phyloP scores from a whole-genome alignment of 495 filamentous ascomycete genomes.

The Penicillium odoratum region DNA sequence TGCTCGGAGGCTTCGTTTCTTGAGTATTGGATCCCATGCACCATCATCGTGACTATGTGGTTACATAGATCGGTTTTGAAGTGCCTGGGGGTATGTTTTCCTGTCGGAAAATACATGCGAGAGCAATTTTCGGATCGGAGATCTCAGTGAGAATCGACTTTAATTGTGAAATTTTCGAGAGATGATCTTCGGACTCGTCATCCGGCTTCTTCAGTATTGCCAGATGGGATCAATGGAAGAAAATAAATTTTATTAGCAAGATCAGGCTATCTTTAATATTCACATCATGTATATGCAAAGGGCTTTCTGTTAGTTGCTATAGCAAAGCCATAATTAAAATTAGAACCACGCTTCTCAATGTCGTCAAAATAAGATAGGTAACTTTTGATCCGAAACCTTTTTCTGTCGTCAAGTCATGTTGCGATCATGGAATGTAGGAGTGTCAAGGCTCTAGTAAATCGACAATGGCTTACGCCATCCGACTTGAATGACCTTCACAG shows the following conservation, averaged over 20 bases:
- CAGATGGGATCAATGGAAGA: not conserved
- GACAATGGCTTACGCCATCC: slow-evolving; percentile 59
- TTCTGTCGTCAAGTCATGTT: slow-evolving; percentile 18
- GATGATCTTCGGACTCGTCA: not conserved
- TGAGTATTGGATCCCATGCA: slow-evolving; percentile 3
- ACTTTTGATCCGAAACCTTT: not conserved
- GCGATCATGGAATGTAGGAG: not conserved
- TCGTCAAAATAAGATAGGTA: not conserved
- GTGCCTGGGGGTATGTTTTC: slow-evolving; percentile 1
- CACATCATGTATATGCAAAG: not conserved
- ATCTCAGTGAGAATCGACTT: not conserved
- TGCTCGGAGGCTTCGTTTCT: slow-evolving; percentile 11
- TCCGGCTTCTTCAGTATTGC: not conserved
- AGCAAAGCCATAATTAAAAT: not conserved
- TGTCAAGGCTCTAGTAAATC: slow-evolving; percentile 31
- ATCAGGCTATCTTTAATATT: not conserved
- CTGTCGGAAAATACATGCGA: slow-evolving; percentile 26
- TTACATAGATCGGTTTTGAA: slow-evolving; percentile 14
- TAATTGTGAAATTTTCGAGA: not conserved
- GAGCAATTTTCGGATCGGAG: not conserved
- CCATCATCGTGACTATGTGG: slow-evolving; percentile 26
- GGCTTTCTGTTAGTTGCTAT: not conserved
- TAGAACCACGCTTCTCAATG: not conserved
- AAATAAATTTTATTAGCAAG: not conserved
- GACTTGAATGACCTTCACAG: slow-evolving; percentile 63